Percentiles rank a stretch among this genome's conserved stretches.
These are phyloP conservation scores for Fraxinus ornus DNA, from an alignment of 305 asterid species.

Conservation along the genomic window DNA sequence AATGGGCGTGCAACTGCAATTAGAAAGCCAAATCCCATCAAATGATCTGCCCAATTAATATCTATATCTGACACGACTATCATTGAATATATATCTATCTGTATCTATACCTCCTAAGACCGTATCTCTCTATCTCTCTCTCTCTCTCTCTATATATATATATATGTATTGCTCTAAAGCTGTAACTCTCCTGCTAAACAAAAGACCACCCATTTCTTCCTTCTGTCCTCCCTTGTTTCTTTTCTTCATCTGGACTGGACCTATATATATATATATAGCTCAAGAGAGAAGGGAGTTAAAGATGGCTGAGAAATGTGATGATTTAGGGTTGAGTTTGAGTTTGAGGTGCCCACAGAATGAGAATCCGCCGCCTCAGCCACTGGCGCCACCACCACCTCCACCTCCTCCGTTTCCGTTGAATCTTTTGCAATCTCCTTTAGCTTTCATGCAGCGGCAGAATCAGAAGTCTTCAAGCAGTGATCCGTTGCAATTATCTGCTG, in stretches of 20 bases:
- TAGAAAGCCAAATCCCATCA: background rate
- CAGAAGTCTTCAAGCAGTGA: conserved; percentile 30
- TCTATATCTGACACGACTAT: conserved; percentile 68
- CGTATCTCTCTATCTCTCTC: background rate
- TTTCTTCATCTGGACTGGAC: conserved; percentile 2
- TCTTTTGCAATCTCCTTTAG: conserved; percentile 40
- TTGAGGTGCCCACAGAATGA: conserved; percentile 45
- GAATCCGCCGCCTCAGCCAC: background rate
- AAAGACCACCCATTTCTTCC: conserved; percentile 39
- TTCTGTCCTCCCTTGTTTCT: conserved; percentile 7
- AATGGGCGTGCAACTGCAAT: background rate
- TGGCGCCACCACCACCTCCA: background rate
- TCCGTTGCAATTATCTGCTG: conserved; percentile 41
- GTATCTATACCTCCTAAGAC: background rate
- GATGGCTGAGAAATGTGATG: conserved; percentile 58
- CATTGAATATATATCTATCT: conserved; percentile 43
- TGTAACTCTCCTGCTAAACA: conserved; percentile 35
- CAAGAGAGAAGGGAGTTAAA: background rate
- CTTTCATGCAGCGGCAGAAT: conserved; percentile 41
- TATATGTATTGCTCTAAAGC: background rate
- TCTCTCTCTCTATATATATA: background rate
- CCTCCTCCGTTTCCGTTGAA: conserved; percentile 43
- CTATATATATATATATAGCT: background rate
- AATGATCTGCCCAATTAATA: background rate
- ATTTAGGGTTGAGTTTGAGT: conserved; percentile 58